Evolutionary conservation across 192 early-diverging fungal species (phyloP), one percentile per base, ranked within the genome.

Genomic region (Allomyces macrogynus): DNA sequence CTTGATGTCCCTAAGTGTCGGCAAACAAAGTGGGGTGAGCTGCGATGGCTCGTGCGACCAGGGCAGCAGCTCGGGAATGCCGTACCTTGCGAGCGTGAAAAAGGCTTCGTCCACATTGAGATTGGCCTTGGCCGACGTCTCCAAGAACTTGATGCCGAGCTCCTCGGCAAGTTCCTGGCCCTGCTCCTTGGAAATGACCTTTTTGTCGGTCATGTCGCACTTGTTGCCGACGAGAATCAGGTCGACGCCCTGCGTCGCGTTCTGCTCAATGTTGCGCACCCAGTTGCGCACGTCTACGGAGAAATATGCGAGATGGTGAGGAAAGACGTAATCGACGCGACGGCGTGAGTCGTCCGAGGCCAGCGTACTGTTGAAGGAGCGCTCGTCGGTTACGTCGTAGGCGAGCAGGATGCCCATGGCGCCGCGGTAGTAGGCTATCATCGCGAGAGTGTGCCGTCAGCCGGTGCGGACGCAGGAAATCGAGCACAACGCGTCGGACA

Each of bases 191-290:
- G 85, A 85, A 3, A 96, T 89, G 68, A 92, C 90, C 42, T 89
- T 79, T 68, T 92, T 87, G 22, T 81, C 81, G 16, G 82, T 74
- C 69, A 80, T 82, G 75, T 93, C 91, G 77, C 89, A 91, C 71
- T 96, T 93, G 81, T 93, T 95, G 65, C 91, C 92, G n/a, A 95
- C 89, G 40, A 95, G 75, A 74, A 95, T 89, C 72, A 95, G 8
- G 81, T 95, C 93, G 16, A 99, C 96, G 64, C 92, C 94, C 74
- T 99, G 94, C 72, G 86, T 94, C 54, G 96, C 96, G 72, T 99
- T 90, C 73, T 99, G 93, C 74, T 99, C 96, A 71, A 99, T 95
- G 76, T 99, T 99, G 68, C 90, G 89, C 72, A 97, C 93, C 96
- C 96, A 99, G 80, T 94, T 99, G 72, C 95, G 84, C 69, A 99